A percentile compares a stretch with the other conserved stretches of the same genome.
These are phyloP conservation scores for Tagetes erecta DNA, from an alignment of 129 eudicot genomes.

Conservation along the genomic window DNA sequence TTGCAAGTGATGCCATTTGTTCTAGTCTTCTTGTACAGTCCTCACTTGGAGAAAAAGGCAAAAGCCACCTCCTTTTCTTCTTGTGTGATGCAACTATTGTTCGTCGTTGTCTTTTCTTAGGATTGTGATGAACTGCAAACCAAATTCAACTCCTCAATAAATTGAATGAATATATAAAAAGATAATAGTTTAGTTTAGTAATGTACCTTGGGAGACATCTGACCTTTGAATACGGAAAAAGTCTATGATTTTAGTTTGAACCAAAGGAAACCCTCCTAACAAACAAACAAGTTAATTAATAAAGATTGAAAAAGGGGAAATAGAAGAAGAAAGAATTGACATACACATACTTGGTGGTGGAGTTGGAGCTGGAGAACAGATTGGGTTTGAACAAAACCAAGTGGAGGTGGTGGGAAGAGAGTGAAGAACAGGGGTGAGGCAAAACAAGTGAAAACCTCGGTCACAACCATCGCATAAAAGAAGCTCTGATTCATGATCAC, in stretches of 20 bases:
- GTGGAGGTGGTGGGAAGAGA: slow-evolving; percentile 60
- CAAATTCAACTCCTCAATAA: too few species aligned
- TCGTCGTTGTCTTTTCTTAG: slow-evolving; percentile 61
- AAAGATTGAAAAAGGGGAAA: too few species aligned
- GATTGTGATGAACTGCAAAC: slow-evolving; percentile 41
- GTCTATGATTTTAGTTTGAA: slow-evolving; percentile 92
- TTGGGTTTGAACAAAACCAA: slow-evolving; percentile 59
- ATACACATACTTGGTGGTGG: slow-evolving; percentile 30
- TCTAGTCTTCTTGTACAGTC: slow-evolving; percentile 60
- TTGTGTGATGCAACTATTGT: slow-evolving; percentile 50
- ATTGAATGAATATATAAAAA: too few species aligned
- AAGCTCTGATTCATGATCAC: slow-evolving; percentile 56
- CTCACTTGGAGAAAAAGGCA: slow-evolving; percentile 74
- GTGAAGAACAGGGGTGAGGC: slow-evolving; percentile 70
- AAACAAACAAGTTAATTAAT: too few species aligned
- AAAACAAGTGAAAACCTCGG: slow-evolving; percentile 73
- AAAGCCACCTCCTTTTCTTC: slow-evolving; percentile 66
- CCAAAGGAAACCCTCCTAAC: slow-evolving; percentile 64
- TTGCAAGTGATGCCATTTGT: slow-evolving; percentile 93
- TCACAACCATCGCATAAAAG: slow-evolving; percentile 86
- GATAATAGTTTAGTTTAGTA: too few species aligned
- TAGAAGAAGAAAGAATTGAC: too few species aligned
- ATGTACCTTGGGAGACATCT: slow-evolving; percentile 45
- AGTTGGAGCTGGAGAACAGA: too few species aligned
- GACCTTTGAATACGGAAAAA: slow-evolving; percentile 87